Evolutionary conservation across 2,329 filamentous ascomycete species (phyloP).

Genomic region (Rachicladosporium sp.): DNA sequence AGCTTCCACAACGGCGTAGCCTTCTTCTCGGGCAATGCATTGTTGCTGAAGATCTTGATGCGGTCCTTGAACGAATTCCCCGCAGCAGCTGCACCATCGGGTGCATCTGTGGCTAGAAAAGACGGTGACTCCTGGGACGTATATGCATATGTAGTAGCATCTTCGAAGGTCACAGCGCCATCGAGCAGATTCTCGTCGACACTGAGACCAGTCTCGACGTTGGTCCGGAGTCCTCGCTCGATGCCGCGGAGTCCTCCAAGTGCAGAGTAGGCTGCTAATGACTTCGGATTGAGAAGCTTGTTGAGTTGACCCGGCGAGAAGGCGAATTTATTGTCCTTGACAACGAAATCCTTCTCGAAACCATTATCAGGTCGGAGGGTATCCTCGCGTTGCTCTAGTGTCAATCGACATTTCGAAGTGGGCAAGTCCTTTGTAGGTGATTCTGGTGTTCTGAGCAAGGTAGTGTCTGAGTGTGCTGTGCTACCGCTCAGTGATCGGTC

Average conservation of each 20-base stretch:
- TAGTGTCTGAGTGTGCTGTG: conserved; percentile 6
- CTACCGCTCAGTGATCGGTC: conserved; percentile 5
- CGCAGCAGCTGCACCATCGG: conserved; percentile 15
- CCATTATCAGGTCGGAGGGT: conserved; percentile 66
- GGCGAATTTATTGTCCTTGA: conserved; percentile 72
- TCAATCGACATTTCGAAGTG: conserved; percentile 1
- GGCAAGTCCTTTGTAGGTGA: conserved; percentile 1
- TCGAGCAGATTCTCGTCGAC: conserved; percentile 56
- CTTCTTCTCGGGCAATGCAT: conserved; percentile 57
- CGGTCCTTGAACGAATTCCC: conserved; percentile 45
- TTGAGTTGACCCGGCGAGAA: conserved; percentile 71
- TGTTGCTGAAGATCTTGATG: conserved; percentile 57
- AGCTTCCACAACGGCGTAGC: conserved; percentile 57
- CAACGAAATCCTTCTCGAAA: conserved; percentile 62
- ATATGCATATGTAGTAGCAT: conserved; percentile 32
- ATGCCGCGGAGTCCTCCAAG: conserved; percentile 61
- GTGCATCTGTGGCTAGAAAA: conserved; percentile 4
- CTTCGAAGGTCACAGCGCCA: conserved; percentile 56
- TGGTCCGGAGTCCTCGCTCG: conserved; percentile 59
- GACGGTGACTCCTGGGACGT: conserved; percentile 8
- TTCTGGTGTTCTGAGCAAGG: conserved; percentile 4
- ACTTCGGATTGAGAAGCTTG: conserved; percentile 73
- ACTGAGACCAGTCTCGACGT: conserved; percentile 54
- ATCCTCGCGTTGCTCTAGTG: conserved; percentile 27
- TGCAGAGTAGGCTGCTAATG: conserved; percentile 58